These are phyloP conservation scores for Brettanomyces sp. DNA, from an alignment of 805 yeast genomes.

Conservation along the genomic window DNA sequence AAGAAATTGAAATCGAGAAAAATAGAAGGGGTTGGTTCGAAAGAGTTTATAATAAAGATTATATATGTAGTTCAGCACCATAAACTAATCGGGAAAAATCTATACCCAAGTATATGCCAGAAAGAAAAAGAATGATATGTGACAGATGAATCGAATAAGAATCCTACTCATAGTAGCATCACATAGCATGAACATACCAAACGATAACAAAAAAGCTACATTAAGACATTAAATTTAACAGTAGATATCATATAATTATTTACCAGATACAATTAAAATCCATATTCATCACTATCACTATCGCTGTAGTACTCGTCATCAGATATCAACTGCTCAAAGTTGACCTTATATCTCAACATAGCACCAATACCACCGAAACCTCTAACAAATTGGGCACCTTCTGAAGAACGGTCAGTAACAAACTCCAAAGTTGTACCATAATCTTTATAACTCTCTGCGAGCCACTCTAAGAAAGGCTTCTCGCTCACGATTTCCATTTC, in stretches of 20 bases:
- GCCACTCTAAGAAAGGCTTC: slow-evolving; percentile 87
- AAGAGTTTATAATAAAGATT: not conserved
- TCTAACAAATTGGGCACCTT: slow-evolving; percentile 95
- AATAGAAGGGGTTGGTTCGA: slow-evolving; percentile 1
- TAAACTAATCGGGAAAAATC: too few species aligned
- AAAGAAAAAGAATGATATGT: too few species aligned
- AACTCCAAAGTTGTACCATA: slow-evolving; percentile 95
- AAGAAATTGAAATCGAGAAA: slow-evolving; percentile 2
- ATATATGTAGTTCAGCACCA: too few species aligned
- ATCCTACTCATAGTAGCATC: too few species aligned
- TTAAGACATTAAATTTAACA: not conserved
- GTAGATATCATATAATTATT: slow-evolving; percentile 2
- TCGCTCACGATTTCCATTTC: slow-evolving; percentile 89
- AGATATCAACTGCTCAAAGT: slow-evolving; percentile 89
- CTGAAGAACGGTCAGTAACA: slow-evolving; percentile 92
- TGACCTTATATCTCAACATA: slow-evolving; percentile 87
- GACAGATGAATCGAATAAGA: too few species aligned
- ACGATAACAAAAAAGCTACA: too few species aligned
- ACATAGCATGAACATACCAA: too few species aligned
- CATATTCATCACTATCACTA: slow-evolving; percentile 15
- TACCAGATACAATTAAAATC: slow-evolving; percentile 2
- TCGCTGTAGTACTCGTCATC: slow-evolving; percentile 60
- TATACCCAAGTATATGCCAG: too few species aligned
- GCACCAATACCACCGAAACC: slow-evolving; percentile 99
- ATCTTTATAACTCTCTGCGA: slow-evolving; percentile 90